Conservation (phyloP, 2,329 filamentous ascomycete species). For the Fusarium sp. region DNA sequence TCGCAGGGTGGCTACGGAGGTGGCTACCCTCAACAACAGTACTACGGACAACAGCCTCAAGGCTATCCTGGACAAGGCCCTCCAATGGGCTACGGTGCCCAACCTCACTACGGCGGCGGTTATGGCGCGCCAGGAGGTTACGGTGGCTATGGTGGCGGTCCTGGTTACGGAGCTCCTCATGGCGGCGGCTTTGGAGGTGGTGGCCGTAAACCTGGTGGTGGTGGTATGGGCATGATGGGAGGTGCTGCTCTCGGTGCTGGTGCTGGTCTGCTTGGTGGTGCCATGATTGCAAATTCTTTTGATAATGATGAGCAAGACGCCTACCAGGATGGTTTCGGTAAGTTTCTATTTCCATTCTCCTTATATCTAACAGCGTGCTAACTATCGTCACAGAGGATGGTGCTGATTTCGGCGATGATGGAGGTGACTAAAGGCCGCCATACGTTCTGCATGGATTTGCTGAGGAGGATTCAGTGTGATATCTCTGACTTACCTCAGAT, state of each 20-base stretch:
- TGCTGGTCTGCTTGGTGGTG: conserved; percentile 83
- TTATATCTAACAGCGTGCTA: conserved; percentile 14
- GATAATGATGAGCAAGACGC: conserved; percentile 71
- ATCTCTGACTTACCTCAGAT: neutral
- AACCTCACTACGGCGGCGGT: conserved; percentile 43
- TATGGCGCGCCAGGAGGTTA: conserved; percentile 32
- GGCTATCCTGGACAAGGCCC: conserved; percentile 44
- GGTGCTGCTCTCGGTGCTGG: conserved; percentile 83
- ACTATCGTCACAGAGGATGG: conserved; percentile 48
- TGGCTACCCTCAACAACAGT: conserved; percentile 48
- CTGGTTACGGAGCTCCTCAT: conserved; percentile 39
- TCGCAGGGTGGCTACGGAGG: conserved; percentile 34
- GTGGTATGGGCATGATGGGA: conserved; percentile 74
- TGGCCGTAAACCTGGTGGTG: conserved; percentile 56
- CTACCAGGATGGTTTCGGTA: conserved; percentile 60
- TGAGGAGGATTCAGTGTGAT: neutral
- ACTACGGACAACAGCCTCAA: conserved; percentile 42
- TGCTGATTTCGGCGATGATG: conserved; percentile 46
- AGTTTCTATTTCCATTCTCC: conserved; percentile 34
- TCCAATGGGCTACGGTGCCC: conserved; percentile 45
- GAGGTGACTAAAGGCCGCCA: conserved; percentile 28
- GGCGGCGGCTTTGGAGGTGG: conserved; percentile 46
- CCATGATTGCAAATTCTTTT: conserved; percentile 75
- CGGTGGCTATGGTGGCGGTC: conserved; percentile 50
- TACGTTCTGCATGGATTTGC: neutral